phyloP scores from a whole-genome alignment of 768 basidiomycete genomes.

The Leccinum ochraceum region DNA sequence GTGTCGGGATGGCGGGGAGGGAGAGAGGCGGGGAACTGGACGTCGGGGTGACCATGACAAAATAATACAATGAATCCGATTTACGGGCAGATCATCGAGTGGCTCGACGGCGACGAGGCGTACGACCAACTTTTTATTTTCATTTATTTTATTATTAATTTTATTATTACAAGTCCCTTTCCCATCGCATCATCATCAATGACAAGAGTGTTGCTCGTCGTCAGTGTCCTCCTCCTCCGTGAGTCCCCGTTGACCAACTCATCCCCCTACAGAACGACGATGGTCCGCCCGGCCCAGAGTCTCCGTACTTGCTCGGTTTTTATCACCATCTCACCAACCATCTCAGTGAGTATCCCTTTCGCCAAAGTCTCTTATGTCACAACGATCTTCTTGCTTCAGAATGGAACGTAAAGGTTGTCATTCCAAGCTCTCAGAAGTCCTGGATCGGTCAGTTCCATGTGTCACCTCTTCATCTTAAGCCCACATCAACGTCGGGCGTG shows the following conservation, averaged over 20 bases:
- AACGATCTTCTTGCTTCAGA: conserved; percentile 39
- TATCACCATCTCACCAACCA: conserved; percentile 58
- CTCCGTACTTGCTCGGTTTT: conserved; percentile 75
- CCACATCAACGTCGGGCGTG: not conserved
- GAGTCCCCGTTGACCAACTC: not conserved
- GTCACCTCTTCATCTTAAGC: not conserved
- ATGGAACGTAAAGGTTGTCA: conserved; percentile 79
- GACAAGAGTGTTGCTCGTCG: conserved; percentile 44
- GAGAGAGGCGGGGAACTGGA: conserved; percentile 26
- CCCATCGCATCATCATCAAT: conserved; percentile 12
- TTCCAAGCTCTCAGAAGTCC: conserved; percentile 80
- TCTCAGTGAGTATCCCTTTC: conserved; percentile 48
- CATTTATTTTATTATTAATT: not conserved
- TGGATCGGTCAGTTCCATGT: conserved; percentile 68
- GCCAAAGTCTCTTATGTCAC: conserved; percentile 12
- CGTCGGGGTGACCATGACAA: conserved; percentile 23
- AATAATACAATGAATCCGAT: conserved; percentile 13
- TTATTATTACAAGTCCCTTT: not conserved
- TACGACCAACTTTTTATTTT: conserved; percentile 8
- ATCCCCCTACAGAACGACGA: conserved; percentile 67
- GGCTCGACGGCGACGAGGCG: conserved; percentile 13
- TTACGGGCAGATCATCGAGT: conserved; percentile 12
- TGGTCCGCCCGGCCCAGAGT: conserved; percentile 72
- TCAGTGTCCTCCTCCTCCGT: conserved; percentile 27
- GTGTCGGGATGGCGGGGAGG: conserved; percentile 30